Conservation (phyloP, 2,329 filamentous ascomycete species). For the Nothophoma quercina region DNA sequence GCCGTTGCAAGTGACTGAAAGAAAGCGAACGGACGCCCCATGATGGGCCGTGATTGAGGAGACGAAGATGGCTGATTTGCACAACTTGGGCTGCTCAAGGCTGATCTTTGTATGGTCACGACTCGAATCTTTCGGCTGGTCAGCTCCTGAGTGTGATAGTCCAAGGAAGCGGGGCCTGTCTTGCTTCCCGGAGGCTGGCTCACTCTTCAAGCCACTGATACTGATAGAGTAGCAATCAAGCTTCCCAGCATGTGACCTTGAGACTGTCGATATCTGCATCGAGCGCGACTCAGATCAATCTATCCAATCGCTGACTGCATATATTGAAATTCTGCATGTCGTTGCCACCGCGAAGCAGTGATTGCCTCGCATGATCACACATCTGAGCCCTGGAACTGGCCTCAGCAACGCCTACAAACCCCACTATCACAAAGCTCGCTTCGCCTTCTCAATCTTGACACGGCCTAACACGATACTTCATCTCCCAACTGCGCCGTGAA, state of each 20-base stretch:
- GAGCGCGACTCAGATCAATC: background rate
- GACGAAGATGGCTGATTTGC: background rate
- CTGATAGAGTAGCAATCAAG: background rate
- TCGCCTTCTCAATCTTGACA: background rate
- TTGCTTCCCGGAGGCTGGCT: conserved; percentile 1
- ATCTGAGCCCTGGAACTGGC: background rate
- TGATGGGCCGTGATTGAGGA: background rate
- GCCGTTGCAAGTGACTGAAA: background rate
- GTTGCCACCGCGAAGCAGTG: background rate
- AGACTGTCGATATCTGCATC: conserved; percentile 2
- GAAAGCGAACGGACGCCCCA: conserved; percentile 5
- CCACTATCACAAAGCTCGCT: background rate
- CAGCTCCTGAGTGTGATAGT: background rate
- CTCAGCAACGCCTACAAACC: background rate
- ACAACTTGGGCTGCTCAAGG: background rate
- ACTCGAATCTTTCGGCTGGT: background rate
- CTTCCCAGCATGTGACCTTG: background rate
- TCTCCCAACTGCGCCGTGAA: background rate
- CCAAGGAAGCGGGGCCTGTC: background rate
- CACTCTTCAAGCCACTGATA: background rate
- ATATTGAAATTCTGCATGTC: background rate
- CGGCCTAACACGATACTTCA: background rate
- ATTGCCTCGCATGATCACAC: background rate
- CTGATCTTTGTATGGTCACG: conserved; percentile 1
- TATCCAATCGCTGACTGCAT: conserved; percentile 3